Conservation (phyloP, 495 filamentous ascomycete species). For the Xylaria palmicola region DNA sequence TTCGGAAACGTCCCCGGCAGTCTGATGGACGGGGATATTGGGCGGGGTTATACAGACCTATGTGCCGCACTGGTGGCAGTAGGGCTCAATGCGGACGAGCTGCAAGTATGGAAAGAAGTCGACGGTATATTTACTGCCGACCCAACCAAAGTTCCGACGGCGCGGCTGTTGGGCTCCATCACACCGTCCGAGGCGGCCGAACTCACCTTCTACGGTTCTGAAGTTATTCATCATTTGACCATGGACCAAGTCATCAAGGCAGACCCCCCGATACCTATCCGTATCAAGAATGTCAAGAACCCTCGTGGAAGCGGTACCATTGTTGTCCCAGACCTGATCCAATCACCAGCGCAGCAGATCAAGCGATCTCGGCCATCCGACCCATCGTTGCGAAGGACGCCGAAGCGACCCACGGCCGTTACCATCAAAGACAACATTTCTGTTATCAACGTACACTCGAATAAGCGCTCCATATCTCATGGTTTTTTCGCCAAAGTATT, state of each 20-base stretch:
- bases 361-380: constrained; percentile 44
- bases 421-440: constrained; percentile 93
- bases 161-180: constrained; percentile 70
- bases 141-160: constrained; percentile 83
- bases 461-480: constrained; percentile 79
- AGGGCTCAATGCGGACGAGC: constrained; percentile 70
- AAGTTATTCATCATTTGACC: constrained; percentile 96
- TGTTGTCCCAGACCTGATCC: constrained; percentile 62
- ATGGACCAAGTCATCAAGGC: constrained; percentile 98
- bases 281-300: constrained; percentile 98
- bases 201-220: constrained; percentile 88
- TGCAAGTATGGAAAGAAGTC: constrained; percentile 93
- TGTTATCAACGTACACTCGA: constrained; percentile 92
- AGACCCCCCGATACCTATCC: constrained; percentile 77
- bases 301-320: constrained; percentile 83
- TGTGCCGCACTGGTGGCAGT: constrained; percentile 83
- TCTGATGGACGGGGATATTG: constrained; percentile 71
- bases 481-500: constrained; percentile 93
- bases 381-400: constrained; percentile 44
- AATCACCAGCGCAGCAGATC: constrained; percentile 46
- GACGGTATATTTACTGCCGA: constrained; percentile 90
- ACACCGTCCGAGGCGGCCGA: constrained; percentile 87
- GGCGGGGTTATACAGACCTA: constrained; percentile 86
- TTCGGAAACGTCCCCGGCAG: constrained; percentile 85
- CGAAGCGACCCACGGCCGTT: constrained; percentile 83